Base-by-base conservation (phyloP, 192 early-diverging fungal species). In the Backusella sp. region DNA sequence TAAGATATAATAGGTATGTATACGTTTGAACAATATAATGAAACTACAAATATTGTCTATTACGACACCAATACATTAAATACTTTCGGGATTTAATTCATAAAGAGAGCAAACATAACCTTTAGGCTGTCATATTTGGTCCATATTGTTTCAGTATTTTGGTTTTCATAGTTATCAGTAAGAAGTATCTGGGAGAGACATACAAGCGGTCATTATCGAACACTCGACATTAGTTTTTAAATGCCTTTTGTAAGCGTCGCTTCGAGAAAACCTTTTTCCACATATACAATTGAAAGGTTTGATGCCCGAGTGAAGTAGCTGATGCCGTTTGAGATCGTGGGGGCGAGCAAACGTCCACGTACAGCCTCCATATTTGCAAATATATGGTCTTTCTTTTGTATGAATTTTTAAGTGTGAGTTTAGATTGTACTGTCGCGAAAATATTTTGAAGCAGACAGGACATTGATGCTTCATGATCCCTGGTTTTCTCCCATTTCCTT, bases 221-320 rank as follows among this genome's bases (percentile, higher is more conserved):
- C 75, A 76, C 0, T 70, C 41, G 8, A 26, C 12, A 49, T 76
- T 68, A 4, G 23, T 35, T n/a, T 42, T 46, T 11, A 36, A 34
- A 56, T 93, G 92, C 21, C 92, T 71, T 69, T 91, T 90, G 5
- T 92, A 85, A 4, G 91, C 92, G 81, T 93, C 92, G 32, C 90
- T 88, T 67, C 91, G 82, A 49, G 88, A 87, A 87, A 94, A 94
- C 49, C 86, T 84, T 73, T 93, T 92, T n/a, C 90, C 92, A 79
- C 93, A 94, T 17, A 84, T 82, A 68, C 93, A 94, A 71, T 84
- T 86, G 78, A 90, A 90, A 23, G 92, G 92, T 80, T 94, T 94
- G 73, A 90, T 80, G 15, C 90, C 87, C 70, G 88, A 90, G 70
- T 93, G 93, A 8, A 91, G 90, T 68, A 90, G 86, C 82, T 91